Percentiles rank a stretch among this genome's conserved stretches.
These are phyloP conservation scores for Paecilomyces sp. DNA, from an alignment of 2,329 filamentous ascomycete species.

Conservation along the genomic window DNA sequence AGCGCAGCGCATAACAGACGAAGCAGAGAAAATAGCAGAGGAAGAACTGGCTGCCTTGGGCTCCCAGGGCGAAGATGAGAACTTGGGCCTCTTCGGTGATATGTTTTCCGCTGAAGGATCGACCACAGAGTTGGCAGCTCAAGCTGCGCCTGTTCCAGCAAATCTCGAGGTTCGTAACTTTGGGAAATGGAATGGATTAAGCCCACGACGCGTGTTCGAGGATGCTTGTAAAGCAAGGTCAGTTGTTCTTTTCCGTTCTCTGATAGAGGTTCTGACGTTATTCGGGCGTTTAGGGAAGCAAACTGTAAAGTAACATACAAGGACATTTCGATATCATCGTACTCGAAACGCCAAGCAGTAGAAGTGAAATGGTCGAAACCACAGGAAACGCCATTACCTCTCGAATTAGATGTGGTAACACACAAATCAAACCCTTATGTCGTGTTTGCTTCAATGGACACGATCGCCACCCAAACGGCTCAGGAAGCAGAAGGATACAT, in stretches of 20 bases:
- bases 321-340: constrained; percentile 64
- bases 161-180: constrained; percentile 67
- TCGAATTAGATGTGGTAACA: constrained; percentile 35
- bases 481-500: constrained; percentile 84
- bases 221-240: constrained; percentile 79
- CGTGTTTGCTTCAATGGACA: constrained; percentile 64
- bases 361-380: constrained; percentile 72
- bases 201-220: constrained; percentile 68
- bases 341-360: constrained; percentile 68
- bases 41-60: constrained; percentile 12
- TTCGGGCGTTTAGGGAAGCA: constrained; percentile 52
- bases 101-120: constrained; percentile 47
- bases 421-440: constrained; percentile 38
- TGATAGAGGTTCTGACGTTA: background rate
- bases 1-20: constrained; percentile 7
- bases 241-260: constrained; percentile 2
- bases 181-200: constrained; percentile 72
- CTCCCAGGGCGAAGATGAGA: constrained; percentile 33
- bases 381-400: constrained; percentile 47
- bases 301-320: constrained; percentile 60
- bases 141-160: constrained; percentile 15
- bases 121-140: constrained; percentile 37
- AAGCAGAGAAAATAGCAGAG: constrained; percentile 10
- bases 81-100: constrained; percentile 45
- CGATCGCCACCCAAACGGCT: constrained; percentile 63